phyloP scores from a whole-genome alignment of 805 yeast species.

The Candida michaelii region DNA sequence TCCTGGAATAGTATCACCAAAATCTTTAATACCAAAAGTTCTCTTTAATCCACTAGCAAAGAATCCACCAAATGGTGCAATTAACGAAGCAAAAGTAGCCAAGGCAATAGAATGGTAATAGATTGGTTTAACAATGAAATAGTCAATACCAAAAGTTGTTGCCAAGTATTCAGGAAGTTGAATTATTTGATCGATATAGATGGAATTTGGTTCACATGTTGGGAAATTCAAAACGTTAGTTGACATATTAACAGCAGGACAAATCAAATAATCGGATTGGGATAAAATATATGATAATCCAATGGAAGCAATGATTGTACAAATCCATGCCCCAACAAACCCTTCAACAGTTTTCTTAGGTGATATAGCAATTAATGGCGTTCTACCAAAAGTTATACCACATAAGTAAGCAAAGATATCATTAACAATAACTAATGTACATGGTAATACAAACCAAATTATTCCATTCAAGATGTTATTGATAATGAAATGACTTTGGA shows the following conservation, averaged over 20 bases:
- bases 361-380: slow-evolving; percentile 88
- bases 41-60: slow-evolving; percentile 97
- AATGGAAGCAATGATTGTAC: slow-evolving; percentile 76
- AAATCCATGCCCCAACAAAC: slow-evolving; percentile 95
- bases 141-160: slow-evolving; percentile 38
- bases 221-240: slow-evolving; percentile 61
- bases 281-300: slow-evolving; percentile 63
- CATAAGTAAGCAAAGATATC: slow-evolving; percentile 96
- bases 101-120: slow-evolving; percentile 84
- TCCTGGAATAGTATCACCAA: slow-evolving; percentile 98
- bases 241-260: slow-evolving; percentile 76
- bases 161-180: slow-evolving; percentile 70
- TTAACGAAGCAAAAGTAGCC: slow-evolving; percentile 92
- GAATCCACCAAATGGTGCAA: slow-evolving; percentile 98
- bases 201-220: slow-evolving; percentile 82
- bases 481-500: slow-evolving; percentile 91
- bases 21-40: slow-evolving; percentile 94
- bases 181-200: slow-evolving; percentile 79
- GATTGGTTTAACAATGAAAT: slow-evolving; percentile 73
- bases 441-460: slow-evolving; percentile 93
- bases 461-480: slow-evolving; percentile 86
- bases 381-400: slow-evolving; percentile 93
- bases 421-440: slow-evolving; percentile 86
- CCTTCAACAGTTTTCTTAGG: slow-evolving; percentile 99
- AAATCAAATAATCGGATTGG: slow-evolving; percentile 72